These are phyloP conservation scores for Triglochin maritima DNA, from an alignment of 106 monocot genomes.

Conservation along the genomic window DNA sequence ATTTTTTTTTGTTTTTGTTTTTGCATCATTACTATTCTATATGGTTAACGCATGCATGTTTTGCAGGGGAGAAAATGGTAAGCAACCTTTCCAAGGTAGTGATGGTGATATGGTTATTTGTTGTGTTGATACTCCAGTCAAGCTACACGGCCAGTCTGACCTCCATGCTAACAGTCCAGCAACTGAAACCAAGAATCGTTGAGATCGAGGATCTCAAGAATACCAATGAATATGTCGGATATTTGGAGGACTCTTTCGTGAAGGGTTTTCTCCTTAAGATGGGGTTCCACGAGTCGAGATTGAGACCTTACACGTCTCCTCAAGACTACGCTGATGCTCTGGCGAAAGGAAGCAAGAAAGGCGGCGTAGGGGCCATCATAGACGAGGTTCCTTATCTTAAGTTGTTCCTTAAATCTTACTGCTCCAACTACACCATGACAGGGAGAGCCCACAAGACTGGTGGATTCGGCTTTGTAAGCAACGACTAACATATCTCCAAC, in stretches of 20 bases:
- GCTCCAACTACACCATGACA: constrained; percentile 21
- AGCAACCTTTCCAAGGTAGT: constrained; percentile 11
- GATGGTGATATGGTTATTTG: constrained; percentile 21
- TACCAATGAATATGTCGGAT: constrained; percentile 37
- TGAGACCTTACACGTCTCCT: constrained; percentile 12
- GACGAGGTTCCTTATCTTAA: constrained; percentile 39
- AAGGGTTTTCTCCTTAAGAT: background rate
- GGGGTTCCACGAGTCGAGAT: constrained; percentile 8
- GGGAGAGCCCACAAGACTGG: constrained; percentile 7
- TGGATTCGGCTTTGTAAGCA: constrained; percentile 35
- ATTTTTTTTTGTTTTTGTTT: no score
- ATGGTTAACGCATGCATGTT: background rate
- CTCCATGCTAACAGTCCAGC: constrained; percentile 28
- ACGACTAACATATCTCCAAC: background rate
- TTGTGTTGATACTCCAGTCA: constrained; percentile 19
- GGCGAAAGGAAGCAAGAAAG: constrained; percentile 10
- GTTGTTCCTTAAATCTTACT: constrained; percentile 26
- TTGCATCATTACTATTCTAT: background rate
- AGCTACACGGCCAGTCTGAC: constrained; percentile 27
- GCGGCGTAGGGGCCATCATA: constrained; percentile 27
- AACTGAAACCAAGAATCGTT: constrained; percentile 46
- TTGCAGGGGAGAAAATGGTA: constrained; percentile 12
- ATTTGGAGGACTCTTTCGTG: constrained; percentile 24
- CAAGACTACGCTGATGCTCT: constrained; percentile 19
- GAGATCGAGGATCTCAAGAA: constrained; percentile 33